Evolutionary conservation across 306 rosid species (phyloP).

Genomic region (Carpinus fangiana): DNA sequence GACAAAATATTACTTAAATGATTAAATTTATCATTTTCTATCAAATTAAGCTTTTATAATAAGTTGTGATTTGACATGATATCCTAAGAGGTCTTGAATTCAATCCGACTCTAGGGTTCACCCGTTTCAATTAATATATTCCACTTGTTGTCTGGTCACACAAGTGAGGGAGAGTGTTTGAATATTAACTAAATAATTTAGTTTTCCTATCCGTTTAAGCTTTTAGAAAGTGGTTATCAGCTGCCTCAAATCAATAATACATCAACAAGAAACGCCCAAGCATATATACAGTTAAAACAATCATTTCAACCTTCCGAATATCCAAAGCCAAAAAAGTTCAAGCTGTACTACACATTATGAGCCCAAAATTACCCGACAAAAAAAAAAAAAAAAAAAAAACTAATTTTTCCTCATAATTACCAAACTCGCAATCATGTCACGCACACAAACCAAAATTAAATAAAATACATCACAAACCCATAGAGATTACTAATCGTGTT

Average conservation of each 20-base stretch:
- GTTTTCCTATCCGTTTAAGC: too few relatives aligned
- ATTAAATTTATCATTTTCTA: too few relatives aligned
- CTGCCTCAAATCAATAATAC: neutral
- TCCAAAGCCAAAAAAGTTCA: neutral
- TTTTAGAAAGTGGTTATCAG: too few relatives aligned
- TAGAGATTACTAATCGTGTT: neutral
- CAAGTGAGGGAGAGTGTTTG: too few relatives aligned
- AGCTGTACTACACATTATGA: conserved; percentile 22
- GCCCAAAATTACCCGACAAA: neutral
- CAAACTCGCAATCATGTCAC: conserved; percentile 3
- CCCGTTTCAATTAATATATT: too few relatives aligned
- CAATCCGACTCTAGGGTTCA: too few relatives aligned
- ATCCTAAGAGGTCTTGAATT: too few relatives aligned
- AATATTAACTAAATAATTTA: too few relatives aligned
- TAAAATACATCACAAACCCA: neutral
- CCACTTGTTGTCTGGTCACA: too few relatives aligned
- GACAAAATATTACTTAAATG: too few relatives aligned
- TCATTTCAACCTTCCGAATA: neutral
- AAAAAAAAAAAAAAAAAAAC: neutral
- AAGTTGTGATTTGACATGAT: too few relatives aligned
- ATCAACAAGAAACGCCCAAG: neutral
- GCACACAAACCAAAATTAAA: conserved; percentile 3
- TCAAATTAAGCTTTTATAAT: too few relatives aligned
- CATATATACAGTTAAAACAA: neutral
- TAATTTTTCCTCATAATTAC: neutral